These are phyloP conservation scores for Diaporthe sp. DNA, from an alignment of 2,329 filamentous ascomycete genomes.

Conservation along the genomic window DNA sequence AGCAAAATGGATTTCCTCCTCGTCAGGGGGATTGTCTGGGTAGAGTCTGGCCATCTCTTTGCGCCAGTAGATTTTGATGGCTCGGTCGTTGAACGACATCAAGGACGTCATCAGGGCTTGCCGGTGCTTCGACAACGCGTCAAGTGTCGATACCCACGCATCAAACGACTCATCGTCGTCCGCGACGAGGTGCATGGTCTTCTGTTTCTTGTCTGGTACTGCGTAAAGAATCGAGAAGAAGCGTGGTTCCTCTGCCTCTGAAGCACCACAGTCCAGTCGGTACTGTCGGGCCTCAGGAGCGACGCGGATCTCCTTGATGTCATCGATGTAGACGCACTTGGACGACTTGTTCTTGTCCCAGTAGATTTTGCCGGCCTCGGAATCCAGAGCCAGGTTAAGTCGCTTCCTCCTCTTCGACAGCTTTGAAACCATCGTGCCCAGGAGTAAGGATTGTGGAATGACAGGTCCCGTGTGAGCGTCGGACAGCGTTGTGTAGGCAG, in stretches of 20 bases:
- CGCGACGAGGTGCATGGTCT: conserved; percentile 90
- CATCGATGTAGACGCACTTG: conserved; percentile 93
- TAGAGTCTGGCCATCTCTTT: conserved; percentile 82
- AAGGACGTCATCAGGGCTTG: conserved; percentile 92
- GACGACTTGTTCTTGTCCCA: conserved; percentile 85
- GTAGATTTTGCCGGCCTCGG: conserved; percentile 85
- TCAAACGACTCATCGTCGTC: conserved; percentile 78
- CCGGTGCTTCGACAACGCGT: conserved; percentile 86
- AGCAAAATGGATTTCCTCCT: conserved; percentile 80
- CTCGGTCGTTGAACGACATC: conserved; percentile 86
- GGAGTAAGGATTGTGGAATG: conserved; percentile 80
- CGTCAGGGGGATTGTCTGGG: conserved; percentile 61
- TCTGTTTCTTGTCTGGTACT: conserved; percentile 83
- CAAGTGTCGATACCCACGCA: conserved; percentile 86
- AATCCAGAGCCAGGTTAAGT: conserved; percentile 80
- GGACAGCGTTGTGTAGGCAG: conserved; percentile 50
- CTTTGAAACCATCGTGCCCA: conserved; percentile 84
- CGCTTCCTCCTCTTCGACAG: conserved; percentile 85
- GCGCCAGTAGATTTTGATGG: conserved; percentile 87
- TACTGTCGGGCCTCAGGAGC: conserved; percentile 90
- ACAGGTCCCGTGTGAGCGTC: conserved; percentile 73
- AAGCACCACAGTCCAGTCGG: conserved; percentile 82
- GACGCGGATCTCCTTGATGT: conserved; percentile 90
- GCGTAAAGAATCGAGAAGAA: conserved; percentile 95
- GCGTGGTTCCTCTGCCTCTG: conserved; percentile 74